Conservation (phyloP, 768 basidiomycete species). For the Auricularia auricula-judae region DNA sequence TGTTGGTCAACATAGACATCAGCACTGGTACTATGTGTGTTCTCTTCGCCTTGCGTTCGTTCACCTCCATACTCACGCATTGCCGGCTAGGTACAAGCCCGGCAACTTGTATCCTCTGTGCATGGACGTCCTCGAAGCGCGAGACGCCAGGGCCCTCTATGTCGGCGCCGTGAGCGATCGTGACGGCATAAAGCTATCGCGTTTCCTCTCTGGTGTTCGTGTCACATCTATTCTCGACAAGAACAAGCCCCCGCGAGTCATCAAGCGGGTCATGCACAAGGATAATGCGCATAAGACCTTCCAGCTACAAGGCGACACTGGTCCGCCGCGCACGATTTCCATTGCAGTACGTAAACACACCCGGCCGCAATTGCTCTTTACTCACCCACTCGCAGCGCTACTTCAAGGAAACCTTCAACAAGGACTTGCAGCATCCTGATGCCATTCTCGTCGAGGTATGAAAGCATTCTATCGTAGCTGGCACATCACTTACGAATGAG, state of each 20-base stretch:
- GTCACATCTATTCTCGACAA: conserved; percentile 30
- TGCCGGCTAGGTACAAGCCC: conserved; percentile 32
- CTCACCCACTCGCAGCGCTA: conserved; percentile 25
- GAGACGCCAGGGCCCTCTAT: conserved; percentile 14
- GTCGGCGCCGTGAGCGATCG: conserved; percentile 31
- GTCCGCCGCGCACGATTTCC: conserved; percentile 4
- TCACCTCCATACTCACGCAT: not conserved
- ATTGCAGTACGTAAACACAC: conserved; percentile 9
- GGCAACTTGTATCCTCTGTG: conserved; percentile 51
- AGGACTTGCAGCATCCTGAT: conserved; percentile 46
- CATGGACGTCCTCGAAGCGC: conserved; percentile 35
- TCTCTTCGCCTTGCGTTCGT: not conserved
- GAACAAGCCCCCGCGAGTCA: conserved; percentile 37
- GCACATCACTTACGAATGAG: not conserved
- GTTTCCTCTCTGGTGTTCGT: conserved; percentile 44
- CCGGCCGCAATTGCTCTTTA: not conserved
- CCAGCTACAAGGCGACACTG: conserved; percentile 41
- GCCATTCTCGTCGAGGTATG: conserved; percentile 59
- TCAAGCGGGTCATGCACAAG: conserved; percentile 45
- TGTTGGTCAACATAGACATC: conserved; percentile 70
- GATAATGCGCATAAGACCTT: conserved; percentile 49
- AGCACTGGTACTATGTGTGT: conserved; percentile 56
- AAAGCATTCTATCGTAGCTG: not conserved
- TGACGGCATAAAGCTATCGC: conserved; percentile 39
- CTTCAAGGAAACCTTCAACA: conserved; percentile 43